Base-by-base conservation (phyloP, 1,139 yeast genomes). In the Hanseniaspora gamundiae region DNA sequence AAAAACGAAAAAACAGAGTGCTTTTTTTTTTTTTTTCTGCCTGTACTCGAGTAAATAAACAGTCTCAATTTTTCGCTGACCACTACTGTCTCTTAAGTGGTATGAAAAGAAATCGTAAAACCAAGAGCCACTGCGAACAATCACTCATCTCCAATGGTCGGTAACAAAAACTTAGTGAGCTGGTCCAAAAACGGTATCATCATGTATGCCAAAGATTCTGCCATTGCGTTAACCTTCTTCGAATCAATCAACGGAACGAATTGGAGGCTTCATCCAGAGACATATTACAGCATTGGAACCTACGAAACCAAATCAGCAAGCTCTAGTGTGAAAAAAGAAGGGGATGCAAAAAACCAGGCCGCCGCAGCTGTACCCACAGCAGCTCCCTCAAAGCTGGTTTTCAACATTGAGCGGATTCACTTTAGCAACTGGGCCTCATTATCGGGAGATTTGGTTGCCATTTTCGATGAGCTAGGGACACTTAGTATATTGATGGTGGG, bases 101-200 rank as follows among this genome's bases (percentile, higher is more conserved):
- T n/a, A n/a, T n/a, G n/a, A n/a, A n/a, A n/a, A n/a, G n/a, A n/a
- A n/a, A n/a, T n/a, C n/a, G 31, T 13, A 7, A 6, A 28, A 24
- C 26, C 6, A 24, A 24, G 9, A 24, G 5, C n/a, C 6, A 6
- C n/a, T 5, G 7, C 31, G 16, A 28, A n/a, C 31, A 11, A 5
- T 11, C 35, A 13, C 8, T 4, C 3, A 30, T 10, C 7, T n/a
- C 17, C 35, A 30, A 30, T 4, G 19, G 17, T 35, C 13, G 9
- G 19, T 29, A 22, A 10, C 19, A 24, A 14, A 2, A 21, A 36
- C 13, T n/a, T 31, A 17, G 52, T 55, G 10, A 55, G 61, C 19
- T 61, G 64, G 64, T 61, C 65, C 2, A 61, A 60, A 45, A 56
- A 56, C 16, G 65, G 65, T n/a, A 47, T 61, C 11, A 58, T 61